phyloP scores from a whole-genome alignment of 306 rosid genomes.

The Ochetophila trinervis region DNA sequence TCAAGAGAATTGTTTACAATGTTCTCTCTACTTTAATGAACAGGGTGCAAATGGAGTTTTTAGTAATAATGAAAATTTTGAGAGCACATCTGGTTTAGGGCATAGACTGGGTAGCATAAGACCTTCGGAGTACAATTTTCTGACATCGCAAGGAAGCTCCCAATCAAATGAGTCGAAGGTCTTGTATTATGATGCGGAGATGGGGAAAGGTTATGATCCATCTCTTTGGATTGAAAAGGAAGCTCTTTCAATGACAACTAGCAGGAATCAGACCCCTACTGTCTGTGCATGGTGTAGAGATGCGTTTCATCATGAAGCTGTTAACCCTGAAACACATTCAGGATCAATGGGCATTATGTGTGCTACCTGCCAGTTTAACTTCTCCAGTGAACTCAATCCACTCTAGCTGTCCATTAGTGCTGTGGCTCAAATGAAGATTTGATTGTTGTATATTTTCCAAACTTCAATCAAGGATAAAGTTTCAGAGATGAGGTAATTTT shows the following conservation, averaged over 20 bases:
- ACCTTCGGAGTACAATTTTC: conserved; percentile 12
- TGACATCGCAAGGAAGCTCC: conserved; percentile 23
- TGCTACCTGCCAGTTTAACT: conserved; percentile 38
- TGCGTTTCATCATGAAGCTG: conserved; percentile 27
- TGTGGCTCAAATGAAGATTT: conserved; percentile 31
- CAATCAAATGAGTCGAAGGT: conserved; percentile 21
- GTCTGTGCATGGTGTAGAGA: conserved; percentile 34
- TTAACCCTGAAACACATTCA: conserved; percentile 17
- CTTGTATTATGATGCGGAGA: conserved; percentile 17
- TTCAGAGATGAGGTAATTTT: conserved; percentile 45
- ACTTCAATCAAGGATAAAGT: conserved; percentile 28
- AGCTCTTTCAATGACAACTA: conserved; percentile 20
- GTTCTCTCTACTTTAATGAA: conserved; percentile 10
- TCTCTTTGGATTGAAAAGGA: conserved; percentile 27
- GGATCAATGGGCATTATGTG: conserved; percentile 38
- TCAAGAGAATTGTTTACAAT: background rate
- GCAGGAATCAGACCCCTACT: conserved; percentile 7
- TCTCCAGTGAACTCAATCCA: conserved; percentile 26
- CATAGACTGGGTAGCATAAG: conserved; percentile 5
- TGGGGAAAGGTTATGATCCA: conserved; percentile 27
- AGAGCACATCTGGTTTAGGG: conserved; percentile 17
- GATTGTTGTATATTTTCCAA: conserved; percentile 21
- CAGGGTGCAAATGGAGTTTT: conserved; percentile 28
- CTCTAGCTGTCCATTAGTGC: conserved; percentile 32
- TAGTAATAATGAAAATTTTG: conserved; percentile 17